Evolutionary conservation across 2,329 filamentous ascomycete species (phyloP).

Genomic region (Neopestalotiopsis clavispora): DNA sequence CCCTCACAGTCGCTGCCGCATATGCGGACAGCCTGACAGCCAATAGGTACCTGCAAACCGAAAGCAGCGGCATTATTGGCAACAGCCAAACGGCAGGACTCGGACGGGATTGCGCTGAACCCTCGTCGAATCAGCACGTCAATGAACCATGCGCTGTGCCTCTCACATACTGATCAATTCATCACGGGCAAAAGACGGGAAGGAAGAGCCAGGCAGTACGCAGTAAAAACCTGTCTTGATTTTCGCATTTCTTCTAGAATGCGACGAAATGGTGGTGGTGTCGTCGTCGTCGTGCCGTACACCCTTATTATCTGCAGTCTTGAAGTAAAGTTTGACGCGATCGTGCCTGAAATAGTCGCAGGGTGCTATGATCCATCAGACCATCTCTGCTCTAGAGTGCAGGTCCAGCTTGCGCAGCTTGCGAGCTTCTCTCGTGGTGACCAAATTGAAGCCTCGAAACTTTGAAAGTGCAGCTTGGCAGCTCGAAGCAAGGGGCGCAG

Average conservation of each 20-base stretch:
- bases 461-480: too few relatives aligned
- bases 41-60: not conserved
- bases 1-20: not conserved
- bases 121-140: not conserved
- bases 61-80: not conserved
- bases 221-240: not conserved
- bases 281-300: too few relatives aligned
- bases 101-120: not conserved
- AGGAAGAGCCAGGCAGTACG: not conserved
- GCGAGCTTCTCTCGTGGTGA: too few relatives aligned
- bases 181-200: not conserved
- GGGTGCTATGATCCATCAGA: too few relatives aligned
- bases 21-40: constrained; percentile 5
- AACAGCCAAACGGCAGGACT: not conserved
- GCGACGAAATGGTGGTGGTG: not conserved
- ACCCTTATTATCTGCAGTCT: too few relatives aligned
- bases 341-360: too few relatives aligned
- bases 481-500: too few relatives aligned
- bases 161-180: not conserved
- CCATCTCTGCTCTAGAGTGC: too few relatives aligned
- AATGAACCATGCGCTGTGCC: not conserved
- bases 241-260: not conserved
- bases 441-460: too few relatives aligned
- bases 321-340: too few relatives aligned
- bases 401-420: too few relatives aligned